Percentiles rank a stretch among this genome's conserved stretches.
Conservation (phyloP, 495 filamentous ascomycete genomes). For the Penicillium atrosanguineum region DNA sequence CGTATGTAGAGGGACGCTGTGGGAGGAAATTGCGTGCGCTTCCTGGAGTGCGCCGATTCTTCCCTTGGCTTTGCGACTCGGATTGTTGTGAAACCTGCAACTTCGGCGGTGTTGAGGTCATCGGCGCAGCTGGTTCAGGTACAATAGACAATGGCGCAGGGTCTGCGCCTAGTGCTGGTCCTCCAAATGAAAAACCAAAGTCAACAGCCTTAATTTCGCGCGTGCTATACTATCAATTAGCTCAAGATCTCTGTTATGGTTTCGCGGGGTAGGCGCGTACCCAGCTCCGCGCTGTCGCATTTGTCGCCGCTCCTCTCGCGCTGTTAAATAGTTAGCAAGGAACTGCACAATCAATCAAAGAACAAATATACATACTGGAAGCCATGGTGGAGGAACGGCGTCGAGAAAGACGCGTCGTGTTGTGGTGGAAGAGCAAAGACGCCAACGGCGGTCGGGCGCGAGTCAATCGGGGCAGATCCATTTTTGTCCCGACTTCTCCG, state of each 20-base stretch:
- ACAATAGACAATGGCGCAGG: slow-evolving; percentile 16
- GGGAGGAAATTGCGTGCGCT: slow-evolving; percentile 27
- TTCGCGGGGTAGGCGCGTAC: slow-evolving; percentile 45
- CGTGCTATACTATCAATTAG: slow-evolving; percentile 33
- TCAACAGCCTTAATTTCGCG: slow-evolving; percentile 47
- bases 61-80: slow-evolving; percentile 3
- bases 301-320: slow-evolving; percentile 53
- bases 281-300: slow-evolving; percentile 61
- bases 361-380: slow-evolving; percentile 34
- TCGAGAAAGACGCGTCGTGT: slow-evolving; percentile 37
- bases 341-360: not conserved
- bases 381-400: slow-evolving; percentile 41
- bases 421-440: slow-evolving; percentile 21
- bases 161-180: slow-evolving; percentile 9
- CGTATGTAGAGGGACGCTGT: slow-evolving; percentile 25
- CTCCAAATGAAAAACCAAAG: slow-evolving; percentile 53
- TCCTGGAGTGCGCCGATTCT: slow-evolving; percentile 17
- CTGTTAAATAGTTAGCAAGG: slow-evolving; percentile 30
- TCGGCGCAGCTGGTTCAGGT: slow-evolving; percentile 19
- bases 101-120: slow-evolving; percentile 11
- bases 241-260: slow-evolving; percentile 15
- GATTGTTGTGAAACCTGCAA: slow-evolving; percentile 12
- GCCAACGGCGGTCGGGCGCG: slow-evolving; percentile 20
- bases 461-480: slow-evolving; percentile 25
- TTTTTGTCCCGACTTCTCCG: slow-evolving; percentile 34